Percentiles rank a stretch among this genome's conserved stretches.
These are phyloP conservation scores for Boletus eberwhitei DNA, from an alignment of 768 basidiomycete species.

Conservation along the genomic window DNA sequence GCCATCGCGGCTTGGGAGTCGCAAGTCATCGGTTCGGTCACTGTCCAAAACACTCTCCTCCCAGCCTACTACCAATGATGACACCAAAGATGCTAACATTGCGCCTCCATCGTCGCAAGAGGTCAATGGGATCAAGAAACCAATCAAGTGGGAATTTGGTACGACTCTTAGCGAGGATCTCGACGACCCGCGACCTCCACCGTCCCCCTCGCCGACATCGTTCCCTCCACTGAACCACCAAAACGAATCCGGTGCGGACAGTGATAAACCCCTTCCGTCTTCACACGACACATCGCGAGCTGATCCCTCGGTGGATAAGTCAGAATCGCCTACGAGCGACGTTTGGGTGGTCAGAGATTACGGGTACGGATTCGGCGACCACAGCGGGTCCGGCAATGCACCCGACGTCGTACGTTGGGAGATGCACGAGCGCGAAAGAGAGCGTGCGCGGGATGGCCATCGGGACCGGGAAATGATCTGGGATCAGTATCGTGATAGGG, in stretches of 20 bases:
- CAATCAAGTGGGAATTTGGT: conserved; percentile 57
- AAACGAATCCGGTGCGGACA: not conserved
- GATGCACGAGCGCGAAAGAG: conserved; percentile 29
- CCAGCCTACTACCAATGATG: not conserved
- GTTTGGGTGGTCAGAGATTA: conserved; percentile 58
- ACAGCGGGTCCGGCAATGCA: conserved; percentile 36
- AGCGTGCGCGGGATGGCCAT: conserved; percentile 9
- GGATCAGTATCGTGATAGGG: conserved; percentile 20
- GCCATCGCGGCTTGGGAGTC: conserved; percentile 23
- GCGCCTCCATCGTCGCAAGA: not conserved
- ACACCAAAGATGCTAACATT: not conserved
- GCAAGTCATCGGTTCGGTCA: conserved; percentile 25
- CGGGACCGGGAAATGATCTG: conserved; percentile 13
- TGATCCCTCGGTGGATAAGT: conserved; percentile 6
- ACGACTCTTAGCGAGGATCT: conserved; percentile 32
- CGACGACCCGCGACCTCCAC: not conserved
- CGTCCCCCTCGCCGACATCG: not conserved
- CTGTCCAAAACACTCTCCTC: conserved; percentile 9
- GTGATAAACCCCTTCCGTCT: not conserved
- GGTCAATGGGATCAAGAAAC: conserved; percentile 11
- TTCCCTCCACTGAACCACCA: not conserved
- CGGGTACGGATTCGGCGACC: conserved; percentile 60
- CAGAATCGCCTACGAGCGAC: conserved; percentile 28
- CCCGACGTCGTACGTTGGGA: conserved; percentile 27
- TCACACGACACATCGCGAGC: not conserved